A percentile compares a stretch with the other conserved stretches of the same genome.
Conservation (phyloP, 768 basidiomycete genomes). For the Lentinula detonsa region DNA sequence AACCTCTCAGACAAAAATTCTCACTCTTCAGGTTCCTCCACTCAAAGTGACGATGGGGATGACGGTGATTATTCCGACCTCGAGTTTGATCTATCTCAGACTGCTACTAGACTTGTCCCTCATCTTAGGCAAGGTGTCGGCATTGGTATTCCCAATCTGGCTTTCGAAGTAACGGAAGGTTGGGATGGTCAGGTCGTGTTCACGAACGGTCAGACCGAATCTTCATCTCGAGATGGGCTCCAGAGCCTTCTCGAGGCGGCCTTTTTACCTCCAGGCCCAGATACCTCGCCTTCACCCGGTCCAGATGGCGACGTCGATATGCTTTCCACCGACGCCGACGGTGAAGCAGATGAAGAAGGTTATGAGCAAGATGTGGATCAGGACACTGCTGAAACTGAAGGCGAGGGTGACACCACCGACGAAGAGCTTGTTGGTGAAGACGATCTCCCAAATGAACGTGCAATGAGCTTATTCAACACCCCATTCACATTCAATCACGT, state of each 20-base stretch:
- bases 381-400: conserved; percentile 31
- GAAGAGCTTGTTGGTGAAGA: conserved; percentile 77
- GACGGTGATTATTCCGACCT: conserved; percentile 40
- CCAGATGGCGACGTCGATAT: conserved; percentile 47
- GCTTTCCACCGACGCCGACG: conserved; percentile 17
- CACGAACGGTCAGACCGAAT: conserved; percentile 52
- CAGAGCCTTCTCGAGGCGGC: background rate
- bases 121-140: conserved; percentile 24
- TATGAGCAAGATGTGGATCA: conserved; percentile 37
- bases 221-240: background rate
- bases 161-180: conserved; percentile 64
- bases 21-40: conserved; percentile 7
- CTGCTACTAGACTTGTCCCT: conserved; percentile 21
- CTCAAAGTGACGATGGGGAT: conserved; percentile 33
- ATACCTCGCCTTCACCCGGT: conserved; percentile 39
- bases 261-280: conserved; percentile 7
- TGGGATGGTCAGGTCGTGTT: conserved; percentile 77
- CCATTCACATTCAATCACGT: conserved; percentile 43
- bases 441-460: conserved; percentile 68
- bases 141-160: conserved; percentile 34
- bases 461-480: conserved; percentile 65
- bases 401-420: conserved; percentile 75
- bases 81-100: conserved; percentile 23
- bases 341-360: conserved; percentile 32
- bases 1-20: conserved; percentile 59